phyloP scores from a whole-genome alignment of 352 stramenopile species.

The Phytophthora pseudosyringae region DNA sequence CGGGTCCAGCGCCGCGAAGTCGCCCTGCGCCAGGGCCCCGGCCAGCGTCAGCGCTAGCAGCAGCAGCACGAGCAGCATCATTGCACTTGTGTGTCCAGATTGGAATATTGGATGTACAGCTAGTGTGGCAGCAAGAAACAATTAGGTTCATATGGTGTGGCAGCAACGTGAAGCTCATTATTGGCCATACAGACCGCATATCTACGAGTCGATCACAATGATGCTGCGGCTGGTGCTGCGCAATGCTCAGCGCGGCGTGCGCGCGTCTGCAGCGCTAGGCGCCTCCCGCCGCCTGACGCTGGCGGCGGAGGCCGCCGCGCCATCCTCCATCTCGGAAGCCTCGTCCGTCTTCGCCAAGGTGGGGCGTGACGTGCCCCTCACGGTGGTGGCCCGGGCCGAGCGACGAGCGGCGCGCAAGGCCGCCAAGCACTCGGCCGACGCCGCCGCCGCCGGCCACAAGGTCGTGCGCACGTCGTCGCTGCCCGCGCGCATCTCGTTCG shows the following conservation, averaged over 20 bases:
- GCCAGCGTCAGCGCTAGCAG: conserved; percentile 19
- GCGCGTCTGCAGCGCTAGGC: not conserved
- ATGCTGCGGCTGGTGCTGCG: conserved; percentile 39
- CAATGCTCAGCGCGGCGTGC: conserved; percentile 23
- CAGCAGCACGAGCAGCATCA: not conserved
- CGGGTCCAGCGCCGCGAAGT: conserved; percentile 47
- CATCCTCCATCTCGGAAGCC: conserved; percentile 16
- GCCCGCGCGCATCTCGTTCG: conserved; percentile 75
- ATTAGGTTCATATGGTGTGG: no score
- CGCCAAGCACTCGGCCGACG: conserved; percentile 41
- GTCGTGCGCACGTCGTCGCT: conserved; percentile 79
- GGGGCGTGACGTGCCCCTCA: conserved; percentile 63
- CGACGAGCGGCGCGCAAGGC: conserved; percentile 62
- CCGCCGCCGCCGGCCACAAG: conserved; percentile 31
- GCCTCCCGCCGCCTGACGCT: conserved; percentile 22
- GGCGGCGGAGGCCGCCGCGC: not conserved
- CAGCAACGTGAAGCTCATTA: no score
- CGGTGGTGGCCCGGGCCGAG: conserved; percentile 62
- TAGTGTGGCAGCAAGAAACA: no score
- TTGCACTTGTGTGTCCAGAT: not conserved
- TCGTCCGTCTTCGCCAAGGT: conserved; percentile 41
- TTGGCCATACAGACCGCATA: conserved; percentile 11
- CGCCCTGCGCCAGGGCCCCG: conserved; percentile 29
- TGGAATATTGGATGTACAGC: no score
- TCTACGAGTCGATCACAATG: conserved; percentile 17